Conservation (phyloP, 352 stramenopile species). For the Pythium brachiatum region DNA sequence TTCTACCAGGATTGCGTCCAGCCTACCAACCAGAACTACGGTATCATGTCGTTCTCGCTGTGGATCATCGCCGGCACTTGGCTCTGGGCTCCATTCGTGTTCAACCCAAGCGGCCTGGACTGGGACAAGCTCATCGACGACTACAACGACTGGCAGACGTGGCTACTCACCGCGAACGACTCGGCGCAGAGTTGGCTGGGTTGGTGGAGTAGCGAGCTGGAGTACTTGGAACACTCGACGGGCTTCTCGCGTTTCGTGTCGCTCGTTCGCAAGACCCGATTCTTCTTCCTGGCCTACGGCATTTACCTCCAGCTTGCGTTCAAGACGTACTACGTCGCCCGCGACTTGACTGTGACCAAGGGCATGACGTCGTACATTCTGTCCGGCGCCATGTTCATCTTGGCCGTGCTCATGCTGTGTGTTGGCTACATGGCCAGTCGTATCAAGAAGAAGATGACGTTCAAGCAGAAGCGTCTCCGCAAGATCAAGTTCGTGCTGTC, state of each 20-base stretch:
- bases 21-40: conserved; percentile 95
- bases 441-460: conserved; percentile 38
- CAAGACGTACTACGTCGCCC: conserved; percentile 25
- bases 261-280: conserved; percentile 71
- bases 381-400: conserved; percentile 24
- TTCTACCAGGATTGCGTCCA: conserved; percentile 89
- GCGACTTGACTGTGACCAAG: conserved; percentile 13
- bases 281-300: conserved; percentile 63
- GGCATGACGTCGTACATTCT: conserved; percentile 23
- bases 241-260: conserved; percentile 58
- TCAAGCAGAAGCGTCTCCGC: conserved; percentile 35
- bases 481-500: conserved; percentile 40
- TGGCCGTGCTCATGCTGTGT: conserved; percentile 31
- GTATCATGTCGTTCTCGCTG: conserved; percentile 96
- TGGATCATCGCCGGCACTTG: conserved; percentile 90
- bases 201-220: conserved; percentile 78
- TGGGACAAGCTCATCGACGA: conserved; percentile 96
- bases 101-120: conserved; percentile 97
- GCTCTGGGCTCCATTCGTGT: conserved; percentile 84
- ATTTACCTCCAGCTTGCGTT: conserved; percentile 79
- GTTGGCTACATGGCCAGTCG: conserved; percentile 30
- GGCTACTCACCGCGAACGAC: conserved; percentile 87
- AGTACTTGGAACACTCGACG: conserved; percentile 79
- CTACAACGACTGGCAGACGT: conserved; percentile 92
- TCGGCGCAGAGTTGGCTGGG: conserved; percentile 81